These are phyloP conservation scores for Yamadazyma jaroonii DNA, from an alignment of 1,139 yeast species.

Conservation along the genomic window DNA sequence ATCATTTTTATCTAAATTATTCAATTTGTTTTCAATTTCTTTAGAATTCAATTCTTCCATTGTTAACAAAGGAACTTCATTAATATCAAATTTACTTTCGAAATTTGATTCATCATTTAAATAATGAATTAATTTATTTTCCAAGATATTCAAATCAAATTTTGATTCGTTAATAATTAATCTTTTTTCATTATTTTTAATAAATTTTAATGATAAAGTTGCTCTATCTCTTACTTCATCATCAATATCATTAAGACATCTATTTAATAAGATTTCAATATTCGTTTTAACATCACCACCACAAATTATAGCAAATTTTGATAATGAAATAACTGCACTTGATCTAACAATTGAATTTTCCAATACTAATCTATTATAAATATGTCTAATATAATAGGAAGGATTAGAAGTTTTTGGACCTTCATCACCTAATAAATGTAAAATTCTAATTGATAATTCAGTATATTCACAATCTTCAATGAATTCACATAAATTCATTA, in stretches of 20 bases:
- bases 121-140: conserved; percentile 71
- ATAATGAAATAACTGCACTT: conserved; percentile 89
- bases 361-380: conserved; percentile 92
- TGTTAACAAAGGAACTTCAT: conserved; percentile 59
- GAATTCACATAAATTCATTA: conserved; percentile 90
- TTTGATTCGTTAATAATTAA: conserved; percentile 67
- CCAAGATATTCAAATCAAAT: conserved; percentile 75
- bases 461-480: conserved; percentile 98
- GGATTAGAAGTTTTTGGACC: conserved; percentile 90
- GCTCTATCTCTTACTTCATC: conserved; percentile 99
- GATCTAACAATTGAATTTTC: conserved; percentile 95
- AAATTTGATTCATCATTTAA: conserved; percentile 62
- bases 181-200: conserved; percentile 48
- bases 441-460: conserved; percentile 84
- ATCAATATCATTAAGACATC: conserved; percentile 86
- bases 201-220: conserved; percentile 73
- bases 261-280: conserved; percentile 69
- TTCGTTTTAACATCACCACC: conserved; percentile 66
- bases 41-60: conserved; percentile 64
- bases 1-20: conserved; percentile 36
- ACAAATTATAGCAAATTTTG: conserved; percentile 84
- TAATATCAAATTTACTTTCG: conserved; percentile 65
- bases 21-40: conserved; percentile 57
- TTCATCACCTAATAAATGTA: conserved; percentile 88
- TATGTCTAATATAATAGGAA: conserved; percentile 89